Evolutionary conservation across 73 alveolate genomes (phyloP).

Genomic region (Durusdinium trenchii): DNA sequence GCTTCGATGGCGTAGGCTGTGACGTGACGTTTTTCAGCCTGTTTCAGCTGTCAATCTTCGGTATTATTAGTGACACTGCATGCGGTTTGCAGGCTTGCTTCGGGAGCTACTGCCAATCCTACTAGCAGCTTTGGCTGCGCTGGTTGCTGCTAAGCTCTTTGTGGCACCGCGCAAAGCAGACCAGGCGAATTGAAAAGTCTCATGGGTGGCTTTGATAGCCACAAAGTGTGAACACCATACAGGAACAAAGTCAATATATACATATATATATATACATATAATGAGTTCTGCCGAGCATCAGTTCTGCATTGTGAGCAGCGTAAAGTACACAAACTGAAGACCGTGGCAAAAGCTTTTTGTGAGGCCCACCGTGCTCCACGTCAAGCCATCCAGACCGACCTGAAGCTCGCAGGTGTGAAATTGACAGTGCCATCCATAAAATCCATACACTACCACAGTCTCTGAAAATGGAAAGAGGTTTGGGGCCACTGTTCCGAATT

Average conservation of each 20-base stretch:
- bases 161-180: neutral
- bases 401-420: too few species aligned
- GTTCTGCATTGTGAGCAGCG: neutral
- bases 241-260: neutral
- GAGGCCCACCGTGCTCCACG: too few species aligned
- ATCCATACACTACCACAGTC: too few species aligned
- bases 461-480: too few species aligned
- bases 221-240: neutral
- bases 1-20: too few species aligned
- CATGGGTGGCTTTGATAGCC: neutral
- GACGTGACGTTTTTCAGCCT: too few species aligned
- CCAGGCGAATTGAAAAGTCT: neutral
- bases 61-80: neutral
- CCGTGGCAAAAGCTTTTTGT: too few species aligned
- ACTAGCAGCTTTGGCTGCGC: neutral
- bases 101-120: slow-evolving; percentile 10
- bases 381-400: too few species aligned
- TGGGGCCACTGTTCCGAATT: too few species aligned
- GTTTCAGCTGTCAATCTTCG: neutral
- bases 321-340: neutral
- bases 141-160: neutral
- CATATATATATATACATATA: neutral
- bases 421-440: too few species aligned
- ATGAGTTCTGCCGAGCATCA: neutral
- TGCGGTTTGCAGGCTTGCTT: neutral